Conservation (phyloP, 140 eudicot species). For the Bidens hawaiensis region DNA sequence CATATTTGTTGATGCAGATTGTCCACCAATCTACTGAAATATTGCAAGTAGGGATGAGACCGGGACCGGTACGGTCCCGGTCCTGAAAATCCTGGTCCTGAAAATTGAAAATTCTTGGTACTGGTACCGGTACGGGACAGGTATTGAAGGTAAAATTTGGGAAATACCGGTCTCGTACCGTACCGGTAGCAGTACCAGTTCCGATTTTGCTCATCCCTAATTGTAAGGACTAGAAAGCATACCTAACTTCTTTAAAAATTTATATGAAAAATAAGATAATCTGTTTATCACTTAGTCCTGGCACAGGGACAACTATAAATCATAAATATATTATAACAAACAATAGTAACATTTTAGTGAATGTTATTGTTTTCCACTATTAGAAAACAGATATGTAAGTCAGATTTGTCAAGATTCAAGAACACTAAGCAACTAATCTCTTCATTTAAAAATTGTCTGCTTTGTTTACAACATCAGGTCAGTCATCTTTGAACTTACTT, state of each 20-base stretch:
- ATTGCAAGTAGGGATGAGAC: too few relatives aligned
- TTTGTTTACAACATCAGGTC: conserved; percentile 6
- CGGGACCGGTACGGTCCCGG: too few relatives aligned
- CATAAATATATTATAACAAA: neutral
- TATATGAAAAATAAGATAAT: neutral
- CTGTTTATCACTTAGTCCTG: neutral
- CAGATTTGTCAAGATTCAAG: too few relatives aligned
- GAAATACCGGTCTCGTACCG: too few relatives aligned
- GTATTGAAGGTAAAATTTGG: too few relatives aligned
- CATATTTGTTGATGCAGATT: conserved; percentile 11
- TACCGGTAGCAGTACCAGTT: too few relatives aligned
- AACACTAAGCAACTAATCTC: conserved; percentile 3
- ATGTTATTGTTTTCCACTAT: neutral
- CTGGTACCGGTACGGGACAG: too few relatives aligned
- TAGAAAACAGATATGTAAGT: neutral
- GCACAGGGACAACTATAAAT: neutral
- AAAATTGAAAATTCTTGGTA: too few relatives aligned
- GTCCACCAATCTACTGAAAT: conserved; percentile 15
- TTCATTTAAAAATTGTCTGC: neutral
- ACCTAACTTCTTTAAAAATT: neutral
- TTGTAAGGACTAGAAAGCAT: neutral
- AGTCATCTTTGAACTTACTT: neutral
- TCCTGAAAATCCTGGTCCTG: too few relatives aligned
- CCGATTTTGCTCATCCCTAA: too few relatives aligned
- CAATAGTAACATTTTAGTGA: neutral